Evolutionary conservation across 2,329 filamentous ascomycete species (phyloP).

Genomic region (Moelleriella libera): DNA sequence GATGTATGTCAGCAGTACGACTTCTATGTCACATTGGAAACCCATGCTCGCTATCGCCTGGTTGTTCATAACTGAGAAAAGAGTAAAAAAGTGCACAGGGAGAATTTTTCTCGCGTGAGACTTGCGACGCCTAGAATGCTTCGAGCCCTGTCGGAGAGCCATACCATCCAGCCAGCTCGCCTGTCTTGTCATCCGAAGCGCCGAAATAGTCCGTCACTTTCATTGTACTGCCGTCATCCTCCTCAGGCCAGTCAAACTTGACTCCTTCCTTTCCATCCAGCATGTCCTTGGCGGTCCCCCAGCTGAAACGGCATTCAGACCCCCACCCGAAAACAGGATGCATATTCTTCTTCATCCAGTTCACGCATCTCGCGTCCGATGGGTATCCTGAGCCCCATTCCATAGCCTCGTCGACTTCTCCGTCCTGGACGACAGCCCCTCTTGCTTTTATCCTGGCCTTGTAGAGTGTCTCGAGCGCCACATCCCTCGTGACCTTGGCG

Average conservation of each 20-base stretch:
- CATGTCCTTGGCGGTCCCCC: conserved; percentile 90
- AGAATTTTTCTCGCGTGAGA: neutral
- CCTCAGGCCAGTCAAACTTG: conserved; percentile 71
- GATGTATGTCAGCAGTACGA: too few species aligned
- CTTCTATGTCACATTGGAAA: too few species aligned
- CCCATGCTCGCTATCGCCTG: neutral
- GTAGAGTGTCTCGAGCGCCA: conserved; percentile 70
- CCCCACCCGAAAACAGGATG: conserved; percentile 94
- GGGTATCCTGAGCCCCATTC: conserved; percentile 90
- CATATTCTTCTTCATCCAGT: conserved; percentile 77
- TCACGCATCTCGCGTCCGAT: conserved; percentile 64
- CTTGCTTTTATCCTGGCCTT: conserved; percentile 18
- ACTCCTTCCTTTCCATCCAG: conserved; percentile 60
- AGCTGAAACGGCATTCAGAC: conserved; percentile 82
- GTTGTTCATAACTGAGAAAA: neutral
- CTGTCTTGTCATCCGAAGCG: conserved; percentile 26
- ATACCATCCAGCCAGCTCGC: conserved; percentile 72
- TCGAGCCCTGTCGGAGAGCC: conserved; percentile 56
- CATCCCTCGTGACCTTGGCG: conserved; percentile 91
- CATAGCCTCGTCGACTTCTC: conserved; percentile 24
- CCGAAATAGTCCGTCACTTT: conserved; percentile 66
- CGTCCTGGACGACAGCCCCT: neutral
- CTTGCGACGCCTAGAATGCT: conserved; percentile 40
- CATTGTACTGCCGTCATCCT: conserved; percentile 54
- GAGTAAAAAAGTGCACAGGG: neutral